These are phyloP conservation scores for Rosellinia necatrix DNA, from an alignment of 2,329 filamentous ascomycete species.

Conservation along the genomic window DNA sequence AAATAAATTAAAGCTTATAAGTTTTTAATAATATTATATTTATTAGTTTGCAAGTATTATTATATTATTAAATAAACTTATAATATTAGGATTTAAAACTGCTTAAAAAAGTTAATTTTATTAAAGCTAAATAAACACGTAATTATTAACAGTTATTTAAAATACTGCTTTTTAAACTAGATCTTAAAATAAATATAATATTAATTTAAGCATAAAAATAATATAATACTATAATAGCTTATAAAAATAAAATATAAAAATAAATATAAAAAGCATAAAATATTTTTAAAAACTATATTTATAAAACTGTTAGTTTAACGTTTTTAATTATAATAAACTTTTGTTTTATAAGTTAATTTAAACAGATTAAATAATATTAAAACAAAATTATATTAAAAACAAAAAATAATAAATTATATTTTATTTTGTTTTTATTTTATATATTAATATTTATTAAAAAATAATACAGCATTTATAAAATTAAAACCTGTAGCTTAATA, in stretches of 20 bases:
- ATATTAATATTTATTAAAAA: not conserved
- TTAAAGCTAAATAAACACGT: not conserved
- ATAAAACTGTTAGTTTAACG: not conserved
- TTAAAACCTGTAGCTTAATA: not conserved
- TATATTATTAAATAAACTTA: not conserved
- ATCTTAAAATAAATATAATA: not conserved
- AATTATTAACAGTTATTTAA: not conserved
- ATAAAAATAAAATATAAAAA: not conserved
- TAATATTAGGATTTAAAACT: conserved; percentile 1
- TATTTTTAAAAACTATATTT: not conserved
- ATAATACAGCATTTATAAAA: not conserved
- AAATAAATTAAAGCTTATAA: not conserved
- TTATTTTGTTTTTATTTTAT: not conserved
- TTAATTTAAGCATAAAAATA: not conserved
- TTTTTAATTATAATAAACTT: not conserved
- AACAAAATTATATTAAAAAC: not conserved
- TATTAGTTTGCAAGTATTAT: not conserved
- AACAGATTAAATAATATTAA: not conserved
- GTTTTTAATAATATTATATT: not conserved
- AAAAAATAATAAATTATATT: not conserved
- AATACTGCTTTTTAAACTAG: not conserved
- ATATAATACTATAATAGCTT: not conserved
- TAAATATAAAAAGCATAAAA: not conserved
- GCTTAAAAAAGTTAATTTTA: conserved; percentile 1
- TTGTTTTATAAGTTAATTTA: not conserved